Evolutionary conservation across 2,329 filamentous ascomycete genomes (phyloP), one percentile per base, ranked within the genome.

Genomic region (Exutisphaerella laricina): DNA sequence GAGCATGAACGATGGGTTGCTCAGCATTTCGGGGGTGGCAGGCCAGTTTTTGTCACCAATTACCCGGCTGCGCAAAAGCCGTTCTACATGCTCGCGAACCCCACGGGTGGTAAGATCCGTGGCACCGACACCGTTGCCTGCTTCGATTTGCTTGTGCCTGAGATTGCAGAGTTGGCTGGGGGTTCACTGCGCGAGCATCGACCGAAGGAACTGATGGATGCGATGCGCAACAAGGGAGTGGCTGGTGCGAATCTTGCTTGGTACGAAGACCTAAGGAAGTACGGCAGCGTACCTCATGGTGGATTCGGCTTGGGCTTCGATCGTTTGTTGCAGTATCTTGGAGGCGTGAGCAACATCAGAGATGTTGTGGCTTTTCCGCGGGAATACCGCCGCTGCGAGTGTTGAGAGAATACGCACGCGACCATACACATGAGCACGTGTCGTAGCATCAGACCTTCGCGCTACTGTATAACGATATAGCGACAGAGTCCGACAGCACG

Each of bases 1-100:
- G 90, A 97, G 64, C 92, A 98, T 67, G 92, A 98, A 68, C 87
- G 81, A 61, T 95, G 82, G 62, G 75, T 98, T 41, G 88, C 92
- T 35, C 73, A 78, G 40, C 70, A 70, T 18, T 60, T 90, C 32
- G 81, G 81, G 53, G 69, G 76, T 35, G 73, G 74, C 13, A 67
- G 69, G 1, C 92, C 92, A 5, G 74, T 97, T 32, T 97, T 97
- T 62, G 81, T 98, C 51, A 97, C 89, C 10, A 76, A 96, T 63
- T 98, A 96, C 61, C 92, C 92, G n/a, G 79, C 79, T 52, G 71
- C 74, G 35, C 80, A 92, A 63, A 98, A 98, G 68, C 87, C 90
- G 8, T 98, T 97, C 67, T 98, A 89, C 66, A 89, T 88, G 85
- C 66, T 78, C 2, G 78, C 79, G 12, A 78, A 77, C 1, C 44